Base-by-base conservation (phyloP, 495 filamentous ascomycete species). In the Glonium stellatum region DNA sequence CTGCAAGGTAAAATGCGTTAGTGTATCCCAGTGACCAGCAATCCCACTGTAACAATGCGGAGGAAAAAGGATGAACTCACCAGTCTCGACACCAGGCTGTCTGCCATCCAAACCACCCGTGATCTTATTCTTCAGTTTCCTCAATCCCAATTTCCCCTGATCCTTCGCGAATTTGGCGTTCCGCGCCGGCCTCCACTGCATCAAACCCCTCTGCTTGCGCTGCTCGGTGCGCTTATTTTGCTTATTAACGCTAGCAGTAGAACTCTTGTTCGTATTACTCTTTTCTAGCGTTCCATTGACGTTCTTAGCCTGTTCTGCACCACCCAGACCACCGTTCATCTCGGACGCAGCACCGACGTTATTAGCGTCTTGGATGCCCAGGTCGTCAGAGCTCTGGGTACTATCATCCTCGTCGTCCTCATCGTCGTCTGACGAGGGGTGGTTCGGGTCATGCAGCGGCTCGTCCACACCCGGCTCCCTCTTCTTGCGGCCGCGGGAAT, bases 151-250 rank as follows among this genome's bases (percentile, higher is more conserved):
- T 62, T 80, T 79, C 0, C 82, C 76, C 74, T 89, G 82, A 66
- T 88, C 79, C 75, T 87, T 88, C 39, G 84, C 86, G 59, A 89
- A 89, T 70, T 81, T 80, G 57, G 79, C 73, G 64, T 86, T 84
- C 64, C 87, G 72, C 75, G 86, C 80, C 23, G 87, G 85, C 69
- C 81, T 86, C 86, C 87, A 90, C 69, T 88, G 86, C 85, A 88
- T 88, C 65, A 87, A 58, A 10, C 86, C 87, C 36, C 86, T 75
- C 61, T 88, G 85, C 72, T 87, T 85, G 13, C 87, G 73, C 65
- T 87, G 82, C 63, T 87, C 71, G 23, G 83, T 78, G 54, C 75
- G 75, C 71, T 78, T 79, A 67, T 86, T 86, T 60, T 78, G 73
- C 63, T 78, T 78, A 67, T 84, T 71, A 22, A 62, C 44, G 47